These are phyloP conservation scores for Kwoniella sp. DNA, from an alignment of 768 basidiomycete genomes.

Conservation along the genomic window DNA sequence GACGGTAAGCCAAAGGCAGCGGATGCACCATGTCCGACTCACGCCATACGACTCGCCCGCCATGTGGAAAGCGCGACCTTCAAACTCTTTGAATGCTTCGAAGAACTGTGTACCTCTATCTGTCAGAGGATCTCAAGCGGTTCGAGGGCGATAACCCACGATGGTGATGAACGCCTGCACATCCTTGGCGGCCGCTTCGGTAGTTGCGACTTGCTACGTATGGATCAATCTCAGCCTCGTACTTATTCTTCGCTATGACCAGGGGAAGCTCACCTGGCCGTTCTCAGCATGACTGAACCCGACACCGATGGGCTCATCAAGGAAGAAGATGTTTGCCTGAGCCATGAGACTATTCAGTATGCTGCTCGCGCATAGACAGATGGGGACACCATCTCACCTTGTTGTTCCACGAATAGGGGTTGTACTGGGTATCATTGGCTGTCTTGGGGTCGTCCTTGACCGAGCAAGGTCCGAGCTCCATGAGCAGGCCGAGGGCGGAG, in stretches of 20 bases:
- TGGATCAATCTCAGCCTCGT: background rate
- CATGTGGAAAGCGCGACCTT: conserved; percentile 65
- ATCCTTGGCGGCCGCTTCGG: conserved; percentile 74
- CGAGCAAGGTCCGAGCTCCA: conserved; percentile 72
- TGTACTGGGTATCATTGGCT: conserved; percentile 46
- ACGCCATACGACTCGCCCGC: conserved; percentile 73
- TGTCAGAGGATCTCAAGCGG: too few relatives aligned
- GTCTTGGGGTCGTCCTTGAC: conserved; percentile 51
- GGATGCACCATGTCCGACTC: conserved; percentile 31
- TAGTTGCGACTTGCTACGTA: conserved; percentile 61
- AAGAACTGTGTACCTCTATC: too few relatives aligned
- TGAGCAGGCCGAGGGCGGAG: conserved; percentile 62
- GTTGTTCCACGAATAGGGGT: conserved; percentile 51
- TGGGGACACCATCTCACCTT: conserved; percentile 33
- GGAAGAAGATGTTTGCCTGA: conserved; percentile 52
- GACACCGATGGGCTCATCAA: conserved; percentile 59
- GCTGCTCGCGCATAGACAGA: too few relatives aligned
- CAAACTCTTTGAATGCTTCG: conserved; percentile 68
- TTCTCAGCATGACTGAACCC: conserved; percentile 56
- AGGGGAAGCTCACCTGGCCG: conserved; percentile 55
- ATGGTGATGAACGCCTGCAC: conserved; percentile 70
- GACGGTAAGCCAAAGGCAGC: background rate
- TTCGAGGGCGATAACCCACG: too few relatives aligned
- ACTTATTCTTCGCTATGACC: background rate
- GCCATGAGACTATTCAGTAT: too few relatives aligned